Percentiles rank a stretch among this genome's conserved stretches.
Evolutionary conservation across 495 filamentous ascomycete genomes (phyloP).

Genomic region (Annulohypoxylon nitens): DNA sequence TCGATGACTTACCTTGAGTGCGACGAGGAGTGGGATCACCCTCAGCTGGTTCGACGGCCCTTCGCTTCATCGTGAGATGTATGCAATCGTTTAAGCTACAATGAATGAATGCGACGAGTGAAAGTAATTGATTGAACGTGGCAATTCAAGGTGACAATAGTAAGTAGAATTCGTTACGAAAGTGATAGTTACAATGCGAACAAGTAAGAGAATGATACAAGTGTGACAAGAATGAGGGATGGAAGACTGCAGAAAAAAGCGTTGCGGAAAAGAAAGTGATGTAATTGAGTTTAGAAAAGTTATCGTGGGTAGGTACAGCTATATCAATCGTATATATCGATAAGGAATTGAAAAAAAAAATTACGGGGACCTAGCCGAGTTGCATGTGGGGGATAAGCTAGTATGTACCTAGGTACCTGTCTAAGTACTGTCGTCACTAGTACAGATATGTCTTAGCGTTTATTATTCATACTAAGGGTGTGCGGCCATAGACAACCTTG

Average conservation of each 20-base stretch:
- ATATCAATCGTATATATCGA: not conserved
- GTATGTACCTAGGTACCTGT: not conserved
- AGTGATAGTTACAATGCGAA: not conserved
- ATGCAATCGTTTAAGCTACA: not conserved
- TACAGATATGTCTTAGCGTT: conserved; percentile 3
- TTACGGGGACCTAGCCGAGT: not conserved
- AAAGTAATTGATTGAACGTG: too few relatives aligned
- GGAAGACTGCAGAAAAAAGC: not conserved
- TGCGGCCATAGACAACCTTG: conserved; percentile 14
- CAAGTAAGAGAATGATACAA: not conserved
- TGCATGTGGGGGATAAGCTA: not conserved
- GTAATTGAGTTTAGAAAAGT: conserved; percentile 1
- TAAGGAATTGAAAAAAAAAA: conserved; percentile 1
- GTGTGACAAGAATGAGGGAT: not conserved
- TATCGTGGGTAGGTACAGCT: not conserved
- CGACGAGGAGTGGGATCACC: conserved; percentile 12
- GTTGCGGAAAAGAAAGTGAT: not conserved
- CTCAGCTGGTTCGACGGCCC: conserved; percentile 23
- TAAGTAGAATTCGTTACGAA: not conserved
- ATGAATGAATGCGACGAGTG: too few relatives aligned
- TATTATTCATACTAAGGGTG: conserved; percentile 21
- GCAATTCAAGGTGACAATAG: too few relatives aligned
- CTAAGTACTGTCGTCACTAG: not conserved
- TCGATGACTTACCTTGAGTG: not conserved
- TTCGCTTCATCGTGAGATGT: conserved; percentile 50